Evolutionary conservation across 768 basidiomycete species (phyloP).

Genomic region (Amanita inopinata): DNA sequence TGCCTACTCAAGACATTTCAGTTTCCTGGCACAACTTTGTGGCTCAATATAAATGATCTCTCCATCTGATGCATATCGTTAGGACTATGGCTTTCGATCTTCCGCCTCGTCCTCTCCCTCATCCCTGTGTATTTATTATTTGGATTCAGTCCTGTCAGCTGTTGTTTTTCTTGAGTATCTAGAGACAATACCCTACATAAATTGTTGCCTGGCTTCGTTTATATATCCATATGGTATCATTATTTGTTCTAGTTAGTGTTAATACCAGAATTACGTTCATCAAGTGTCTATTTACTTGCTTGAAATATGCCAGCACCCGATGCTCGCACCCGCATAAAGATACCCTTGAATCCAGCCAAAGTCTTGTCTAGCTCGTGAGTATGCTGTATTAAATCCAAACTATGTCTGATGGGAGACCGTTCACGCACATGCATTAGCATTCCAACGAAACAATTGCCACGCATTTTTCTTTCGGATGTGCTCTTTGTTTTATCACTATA

Average conservation of each 20-base stretch:
- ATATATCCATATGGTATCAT: conserved; percentile 15
- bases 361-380: conserved; percentile 48
- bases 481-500: conserved; percentile 55
- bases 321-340: conserved; percentile 57
- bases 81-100: neutral
- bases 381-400: neutral
- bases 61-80: conserved; percentile 3
- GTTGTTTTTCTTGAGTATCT: neutral
- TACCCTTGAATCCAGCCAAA: conserved; percentile 46
- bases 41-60: conserved; percentile 30
- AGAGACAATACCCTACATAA: conserved; percentile 10
- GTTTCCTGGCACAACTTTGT: conserved; percentile 41
- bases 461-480: conserved; percentile 50
- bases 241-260: conserved; percentile 22
- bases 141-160: neutral
- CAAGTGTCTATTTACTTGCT: neutral
- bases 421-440: conserved; percentile 33
- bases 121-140: no score
- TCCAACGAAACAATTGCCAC: conserved; percentile 41
- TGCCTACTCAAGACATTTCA: conserved; percentile 26
- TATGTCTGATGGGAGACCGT: no score
- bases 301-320: conserved; percentile 51
- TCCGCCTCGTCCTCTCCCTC: no score
- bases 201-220: no score
- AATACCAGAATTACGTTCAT: conserved; percentile 6